Evolutionary conservation across 2,329 filamentous ascomycete species (phyloP), one percentile per base, ranked within the genome.

Genomic region (Alternaria hordeiaustralica): DNA sequence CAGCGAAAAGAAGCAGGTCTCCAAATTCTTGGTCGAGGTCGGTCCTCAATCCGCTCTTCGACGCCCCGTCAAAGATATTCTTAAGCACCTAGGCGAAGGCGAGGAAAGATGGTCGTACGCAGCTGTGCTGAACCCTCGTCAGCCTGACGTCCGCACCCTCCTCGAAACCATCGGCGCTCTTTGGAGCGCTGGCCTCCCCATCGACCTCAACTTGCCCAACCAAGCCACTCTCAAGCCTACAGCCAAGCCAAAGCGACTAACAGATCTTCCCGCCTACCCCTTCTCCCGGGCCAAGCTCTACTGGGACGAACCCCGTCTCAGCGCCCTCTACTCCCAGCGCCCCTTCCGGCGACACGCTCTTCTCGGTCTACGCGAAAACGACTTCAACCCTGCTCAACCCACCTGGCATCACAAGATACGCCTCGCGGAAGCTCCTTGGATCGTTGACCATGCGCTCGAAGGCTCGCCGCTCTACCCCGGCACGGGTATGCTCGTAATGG

Each of bases 391-490:
- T 3, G 36, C 26, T 2, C 47, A 58, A 44, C 73, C 77, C 0
- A 66, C 61, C 25, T 87, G 85, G 85, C 78, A 84, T 15, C 83
- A 84, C 51, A 73, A 84, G 18, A 74, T 85, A 10, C 76, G 78
- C 0, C 57, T 82, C 0, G 73, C 80, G 10, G 78, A 82, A 5
- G 73, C 76, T 2, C 82, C 82, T 0, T 87, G 85, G 85, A 65
- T 86, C 6, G 71, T 73, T 1, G 82, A 86, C 59, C 84, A 87
- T 56, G 72, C 81, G 55, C 77, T 85, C 11, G 71, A 78, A 55
- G 65, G 63, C 13, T 56, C 71, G 4, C 55, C 47, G 4, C 60
- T 62, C 18, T 79, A 71, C 54, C 79, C 79, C 8, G 78, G 67
- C 3, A 73, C 78, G 0, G 79, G 78, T 2, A 75, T 77, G 56